Conservation (phyloP, 129 eudicot genomes). For the Tagetes erecta region DNA sequence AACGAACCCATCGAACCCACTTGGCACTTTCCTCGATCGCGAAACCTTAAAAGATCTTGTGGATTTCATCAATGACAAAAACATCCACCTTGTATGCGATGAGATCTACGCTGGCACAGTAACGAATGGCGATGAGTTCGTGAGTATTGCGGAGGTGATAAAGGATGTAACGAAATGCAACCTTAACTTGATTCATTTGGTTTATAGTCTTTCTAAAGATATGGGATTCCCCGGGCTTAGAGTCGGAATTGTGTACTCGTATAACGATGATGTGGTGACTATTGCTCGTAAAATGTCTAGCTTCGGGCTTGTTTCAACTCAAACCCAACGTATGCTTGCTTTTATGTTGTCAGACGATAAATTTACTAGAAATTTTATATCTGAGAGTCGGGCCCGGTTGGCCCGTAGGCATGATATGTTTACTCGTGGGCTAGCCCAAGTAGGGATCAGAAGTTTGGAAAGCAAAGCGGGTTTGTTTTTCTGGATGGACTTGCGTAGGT, state of each 20-base stretch:
- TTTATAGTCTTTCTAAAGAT: conserved; percentile 60
- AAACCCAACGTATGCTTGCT: conserved; percentile 54
- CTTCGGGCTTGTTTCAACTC: conserved; percentile 64
- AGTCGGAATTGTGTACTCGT: conserved; percentile 63
- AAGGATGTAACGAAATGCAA: conserved; percentile 35
- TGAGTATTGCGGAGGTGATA: conserved; percentile 56
- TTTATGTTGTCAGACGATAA: conserved; percentile 50
- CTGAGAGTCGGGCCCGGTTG: conserved; percentile 39
- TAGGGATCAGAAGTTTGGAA: conserved; percentile 46
- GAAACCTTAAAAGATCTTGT: conserved; percentile 40
- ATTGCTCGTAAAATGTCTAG: conserved; percentile 66
- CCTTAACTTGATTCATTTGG: conserved; percentile 50
- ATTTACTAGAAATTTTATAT: conserved; percentile 42
- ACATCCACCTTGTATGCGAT: conserved; percentile 58
- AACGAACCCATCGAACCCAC: conserved; percentile 68
- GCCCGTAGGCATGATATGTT: conserved; percentile 44
- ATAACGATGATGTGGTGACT: conserved; percentile 52
- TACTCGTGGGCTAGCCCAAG: conserved; percentile 49
- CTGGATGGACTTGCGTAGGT: conserved; percentile 61
- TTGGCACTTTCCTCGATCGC: conserved; percentile 49
- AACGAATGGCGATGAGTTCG: conserved; percentile 31
- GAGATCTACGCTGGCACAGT: conserved; percentile 62
- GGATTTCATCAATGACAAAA: conserved; percentile 38
- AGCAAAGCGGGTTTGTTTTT: conserved; percentile 55
- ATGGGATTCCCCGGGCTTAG: conserved; percentile 72